Evolutionary conservation across 139 green algal species (phyloP).

Genomic region (Medakamo hakoo): DNA sequence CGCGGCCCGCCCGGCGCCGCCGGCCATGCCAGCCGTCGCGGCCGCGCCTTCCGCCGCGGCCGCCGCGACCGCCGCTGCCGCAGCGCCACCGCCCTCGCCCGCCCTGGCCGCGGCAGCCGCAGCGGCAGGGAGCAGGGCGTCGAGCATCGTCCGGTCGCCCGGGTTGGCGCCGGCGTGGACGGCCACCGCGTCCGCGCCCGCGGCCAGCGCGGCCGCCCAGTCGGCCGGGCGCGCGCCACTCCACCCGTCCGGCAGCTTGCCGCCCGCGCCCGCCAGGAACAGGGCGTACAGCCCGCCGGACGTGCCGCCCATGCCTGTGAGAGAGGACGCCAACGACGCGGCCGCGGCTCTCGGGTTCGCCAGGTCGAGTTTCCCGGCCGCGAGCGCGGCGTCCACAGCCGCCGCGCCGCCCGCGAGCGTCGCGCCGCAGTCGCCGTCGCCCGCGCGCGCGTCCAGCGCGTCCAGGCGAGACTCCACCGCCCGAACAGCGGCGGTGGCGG

Average conservation of each 20-base stretch:
- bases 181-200: constrained; percentile 30
- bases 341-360: constrained; percentile 7
- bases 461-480: constrained; percentile 26
- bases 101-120: constrained; percentile 1
- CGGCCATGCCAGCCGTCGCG: constrained; percentile 40
- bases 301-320: constrained; percentile 44
- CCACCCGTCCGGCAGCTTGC: constrained; percentile 2
- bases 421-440: constrained; percentile 72
- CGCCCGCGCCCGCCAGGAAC: constrained; percentile 24
- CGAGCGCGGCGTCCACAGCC: constrained; percentile 22
- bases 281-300: constrained; percentile 39
- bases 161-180: constrained; percentile 44
- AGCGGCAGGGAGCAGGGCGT: constrained; percentile 47
- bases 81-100: not conserved
- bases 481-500: constrained; percentile 19
- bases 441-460: constrained; percentile 40
- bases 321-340: constrained; percentile 13
- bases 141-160: constrained; percentile 63
- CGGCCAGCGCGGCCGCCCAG: constrained; percentile 22
- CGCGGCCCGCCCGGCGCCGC: constrained; percentile 30
- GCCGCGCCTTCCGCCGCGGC: constrained; percentile 41
- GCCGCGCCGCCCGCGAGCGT: constrained; percentile 40
- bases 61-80: constrained; percentile 11
- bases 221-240: not conserved
- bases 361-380: constrained; percentile 4